Percentiles rank a stretch among this genome's conserved stretches.
Evolutionary conservation across 257 asterid genomes (phyloP).

Genomic region (Solanum microdontum): DNA sequence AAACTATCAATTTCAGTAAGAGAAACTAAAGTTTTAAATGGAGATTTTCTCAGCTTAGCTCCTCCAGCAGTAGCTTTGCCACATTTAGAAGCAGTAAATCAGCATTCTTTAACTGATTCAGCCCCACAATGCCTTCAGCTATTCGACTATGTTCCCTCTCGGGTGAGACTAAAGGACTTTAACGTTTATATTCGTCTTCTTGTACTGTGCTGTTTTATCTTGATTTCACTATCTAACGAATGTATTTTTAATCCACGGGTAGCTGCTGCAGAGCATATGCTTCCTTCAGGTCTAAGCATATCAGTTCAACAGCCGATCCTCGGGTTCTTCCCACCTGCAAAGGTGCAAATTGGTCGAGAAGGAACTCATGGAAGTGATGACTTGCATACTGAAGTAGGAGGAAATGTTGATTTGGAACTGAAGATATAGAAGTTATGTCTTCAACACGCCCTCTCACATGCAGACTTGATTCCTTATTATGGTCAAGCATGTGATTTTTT

Average conservation of each 20-base stretch:
- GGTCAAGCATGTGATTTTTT: no score
- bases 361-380: constrained; percentile 10
- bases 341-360: constrained; percentile 11
- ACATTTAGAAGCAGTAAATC: constrained; percentile 1
- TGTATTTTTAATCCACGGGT: no score
- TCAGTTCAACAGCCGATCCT: constrained; percentile 16
- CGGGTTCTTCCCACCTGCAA: constrained; percentile 44
- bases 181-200: no score
- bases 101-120: neutral
- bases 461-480: no score
- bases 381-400: constrained; percentile 23
- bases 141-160: no score
- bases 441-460: neutral
- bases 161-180: no score
- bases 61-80: constrained; percentile 34
- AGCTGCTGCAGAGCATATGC: neutral
- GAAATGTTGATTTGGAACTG: constrained; percentile 49
- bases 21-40: constrained; percentile 29
- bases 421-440: constrained; percentile 30
- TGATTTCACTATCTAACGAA: no score
- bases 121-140: no score
- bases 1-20: constrained; percentile 3
- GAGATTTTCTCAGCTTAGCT: constrained; percentile 61
- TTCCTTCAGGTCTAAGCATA: constrained; percentile 18
- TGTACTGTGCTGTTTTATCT: no score